Base-by-base conservation (phyloP, 345 rosid genomes). In the Boechera retrofracta region DNA sequence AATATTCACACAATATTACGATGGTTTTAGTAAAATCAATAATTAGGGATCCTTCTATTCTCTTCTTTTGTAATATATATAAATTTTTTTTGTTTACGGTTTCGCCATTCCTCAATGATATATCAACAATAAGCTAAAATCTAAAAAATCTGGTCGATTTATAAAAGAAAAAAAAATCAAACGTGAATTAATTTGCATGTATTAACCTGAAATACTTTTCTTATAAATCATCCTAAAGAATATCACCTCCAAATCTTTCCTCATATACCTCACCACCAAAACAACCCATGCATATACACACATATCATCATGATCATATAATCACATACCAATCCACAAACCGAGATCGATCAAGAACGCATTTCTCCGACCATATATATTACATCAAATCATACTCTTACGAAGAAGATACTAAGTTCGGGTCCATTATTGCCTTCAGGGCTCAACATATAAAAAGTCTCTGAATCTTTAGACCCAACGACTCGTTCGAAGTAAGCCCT, bases 391-490 rank as follows among this genome's bases (percentile, higher is more conserved):
- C 84, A 88, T 21, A 91, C 69, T 78, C 98, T 81, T 32, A 93
- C 88, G 28, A 93, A 78, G 76, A 93, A 93, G 13, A 93, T 81
- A 67, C 92, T 91, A 39, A 93, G 91, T 71, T 91, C 98, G 0
- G 98, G 97, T 47, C 97, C 95, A 77, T 67, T 88, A 47, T 87
- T 86, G 2, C 88, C 91, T 53, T 91, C 97, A 0, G 98, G 98
- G 77, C 97, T 89, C 77, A 91, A 51, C 98, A 93, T 93, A 69
- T 93, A 89, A 8, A 87, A 68, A 0, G 93, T 93, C 70, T 93
- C 95, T 0, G 97, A 91, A 75, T 93, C 97, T 74, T 86, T 93
- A 3, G 98, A 91, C 21, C 98, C 98, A 51, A 91, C 80, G 4
- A 91, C 85, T 11, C 90, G 84, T 62, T 93, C 97, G 5, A 91